phyloP scores from a whole-genome alignment of 2,329 filamentous ascomycete species.

The Amylocarpus encephaloides region DNA sequence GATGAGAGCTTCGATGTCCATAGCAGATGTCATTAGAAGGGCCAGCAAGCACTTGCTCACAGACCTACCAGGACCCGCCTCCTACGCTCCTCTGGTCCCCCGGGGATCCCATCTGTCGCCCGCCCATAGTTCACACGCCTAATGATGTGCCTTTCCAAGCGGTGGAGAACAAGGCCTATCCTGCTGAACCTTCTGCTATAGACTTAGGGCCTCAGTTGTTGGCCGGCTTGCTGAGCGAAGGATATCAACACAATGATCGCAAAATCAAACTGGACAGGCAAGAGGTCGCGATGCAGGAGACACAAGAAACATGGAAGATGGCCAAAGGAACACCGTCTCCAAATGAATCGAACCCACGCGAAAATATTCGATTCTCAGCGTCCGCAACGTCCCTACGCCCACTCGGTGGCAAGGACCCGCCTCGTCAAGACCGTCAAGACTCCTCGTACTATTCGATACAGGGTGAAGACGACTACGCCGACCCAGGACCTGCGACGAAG shows the following conservation, averaged over 20 bases:
- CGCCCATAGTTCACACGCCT: background rate
- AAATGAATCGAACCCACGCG: background rate
- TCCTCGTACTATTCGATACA: constrained; percentile 17
- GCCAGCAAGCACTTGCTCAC: constrained; percentile 1
- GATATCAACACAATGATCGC: constrained; percentile 8
- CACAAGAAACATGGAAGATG: background rate
- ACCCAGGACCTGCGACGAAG: background rate
- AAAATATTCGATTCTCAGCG: background rate
- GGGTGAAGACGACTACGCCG: constrained; percentile 5
- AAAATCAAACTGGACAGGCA: background rate
- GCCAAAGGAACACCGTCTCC: background rate
- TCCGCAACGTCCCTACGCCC: background rate
- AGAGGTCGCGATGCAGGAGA: too few species aligned
- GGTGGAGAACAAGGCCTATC: background rate
- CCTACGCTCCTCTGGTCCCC: background rate
- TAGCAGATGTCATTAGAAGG: constrained; percentile 11
- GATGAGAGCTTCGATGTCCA: constrained; percentile 6
- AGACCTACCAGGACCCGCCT: constrained; percentile 2
- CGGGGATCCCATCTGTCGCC: background rate
- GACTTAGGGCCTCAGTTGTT: background rate
- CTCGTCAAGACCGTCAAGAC: constrained; percentile 21
- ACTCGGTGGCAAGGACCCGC: background rate
- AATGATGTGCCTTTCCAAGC: background rate
- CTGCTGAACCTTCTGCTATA: background rate
- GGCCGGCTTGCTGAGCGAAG: background rate